phyloP scores from a whole-genome alignment of 177 flowering plant genomes.

The Vitis hybrid region DNA sequence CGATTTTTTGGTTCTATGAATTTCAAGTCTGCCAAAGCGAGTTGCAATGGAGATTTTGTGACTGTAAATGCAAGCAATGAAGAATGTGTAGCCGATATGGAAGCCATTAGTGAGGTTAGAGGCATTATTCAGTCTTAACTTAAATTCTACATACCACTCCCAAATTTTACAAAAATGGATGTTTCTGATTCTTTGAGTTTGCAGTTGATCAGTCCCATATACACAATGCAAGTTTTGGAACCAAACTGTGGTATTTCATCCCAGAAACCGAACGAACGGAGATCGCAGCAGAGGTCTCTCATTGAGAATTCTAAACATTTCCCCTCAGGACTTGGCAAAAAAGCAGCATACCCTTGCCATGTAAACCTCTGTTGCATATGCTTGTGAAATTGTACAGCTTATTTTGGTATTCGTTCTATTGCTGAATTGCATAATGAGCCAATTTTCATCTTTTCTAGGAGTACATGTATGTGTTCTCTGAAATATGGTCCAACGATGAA shows the following conservation, averaged over 20 bases:
- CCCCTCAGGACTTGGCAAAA: background rate
- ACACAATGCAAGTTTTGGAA: constrained; percentile 6
- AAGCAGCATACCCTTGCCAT: constrained; percentile 5
- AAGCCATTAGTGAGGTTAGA: constrained; percentile 8
- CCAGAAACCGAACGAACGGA: background rate
- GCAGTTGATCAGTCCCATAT: too few species aligned
- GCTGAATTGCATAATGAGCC: too few species aligned
- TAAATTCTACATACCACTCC: too few species aligned
- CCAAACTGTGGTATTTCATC: constrained; percentile 6
- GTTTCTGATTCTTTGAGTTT: too few species aligned
- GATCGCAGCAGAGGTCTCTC: constrained; percentile 4
- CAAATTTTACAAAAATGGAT: too few species aligned
- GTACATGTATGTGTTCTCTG: constrained; percentile 9
- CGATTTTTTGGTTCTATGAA: background rate
- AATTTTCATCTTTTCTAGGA: background rate
- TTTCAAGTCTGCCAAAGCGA: constrained; percentile 20
- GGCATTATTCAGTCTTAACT: too few species aligned
- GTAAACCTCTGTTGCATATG: background rate
- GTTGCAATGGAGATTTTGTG: constrained; percentile 25
- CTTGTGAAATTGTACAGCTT: background rate
- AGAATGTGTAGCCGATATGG: constrained; percentile 18
- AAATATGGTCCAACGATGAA: constrained; percentile 25
- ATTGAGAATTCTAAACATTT: background rate
- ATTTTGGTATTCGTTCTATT: too few species aligned
- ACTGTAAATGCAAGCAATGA: constrained; percentile 13